Conservation (phyloP, 805 yeast genomes). For the Ogataea henricii region DNA sequence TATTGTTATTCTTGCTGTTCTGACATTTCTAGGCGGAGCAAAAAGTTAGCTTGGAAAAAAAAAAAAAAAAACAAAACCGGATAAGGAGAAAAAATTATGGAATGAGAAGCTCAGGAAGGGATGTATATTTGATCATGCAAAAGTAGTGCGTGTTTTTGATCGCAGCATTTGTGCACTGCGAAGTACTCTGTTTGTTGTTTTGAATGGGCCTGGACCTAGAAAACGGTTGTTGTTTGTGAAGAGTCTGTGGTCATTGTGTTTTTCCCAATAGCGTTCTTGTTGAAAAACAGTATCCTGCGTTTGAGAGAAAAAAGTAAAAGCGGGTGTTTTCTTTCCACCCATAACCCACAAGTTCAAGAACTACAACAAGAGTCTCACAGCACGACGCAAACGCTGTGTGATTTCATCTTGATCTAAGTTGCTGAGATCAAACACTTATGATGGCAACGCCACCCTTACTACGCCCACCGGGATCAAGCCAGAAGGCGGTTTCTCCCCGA, state of each 20-base stretch:
- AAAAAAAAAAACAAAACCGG: not conserved
- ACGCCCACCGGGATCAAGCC: slow-evolving; percentile 46
- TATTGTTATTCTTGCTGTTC: slow-evolving; percentile 1
- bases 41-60: not conserved
- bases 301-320: not conserved
- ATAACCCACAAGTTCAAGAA: not conserved
- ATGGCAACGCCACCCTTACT: slow-evolving; percentile 47
- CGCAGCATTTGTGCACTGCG: not conserved
- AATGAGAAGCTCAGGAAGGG: slow-evolving; percentile 9
- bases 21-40: slow-evolving; percentile 1
- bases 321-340: not conserved
- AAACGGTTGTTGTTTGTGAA: not conserved
- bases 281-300: not conserved
- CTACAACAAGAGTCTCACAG: not conserved
- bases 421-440: not conserved
- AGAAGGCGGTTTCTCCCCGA: slow-evolving; percentile 31
- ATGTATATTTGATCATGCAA: not conserved
- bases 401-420: not conserved
- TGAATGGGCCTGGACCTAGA: not conserved
- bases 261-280: not conserved
- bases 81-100: slow-evolving; percentile 9
- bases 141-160: not conserved
- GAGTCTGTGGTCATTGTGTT: not conserved
- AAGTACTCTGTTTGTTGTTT: not conserved
- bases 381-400: not conserved